Conservation (phyloP, 2,329 filamentous ascomycete species). For the Rhynchosporium secalis region DNA sequence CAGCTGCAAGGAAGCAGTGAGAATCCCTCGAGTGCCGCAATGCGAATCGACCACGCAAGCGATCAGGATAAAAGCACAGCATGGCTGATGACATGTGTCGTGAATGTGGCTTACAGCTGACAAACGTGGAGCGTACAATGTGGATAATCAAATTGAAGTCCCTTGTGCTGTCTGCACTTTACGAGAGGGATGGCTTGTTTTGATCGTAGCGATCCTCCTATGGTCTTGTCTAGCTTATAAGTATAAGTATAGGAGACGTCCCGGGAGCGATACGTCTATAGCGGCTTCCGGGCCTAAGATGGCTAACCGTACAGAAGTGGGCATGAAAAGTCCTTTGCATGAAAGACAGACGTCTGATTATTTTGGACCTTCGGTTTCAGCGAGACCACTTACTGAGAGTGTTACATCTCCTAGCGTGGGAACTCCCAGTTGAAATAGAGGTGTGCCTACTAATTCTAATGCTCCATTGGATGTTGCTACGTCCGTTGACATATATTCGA, state of each 20-base stretch:
- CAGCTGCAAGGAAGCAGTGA: too few species aligned
- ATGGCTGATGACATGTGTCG: constrained; percentile 4
- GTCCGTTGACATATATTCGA: constrained; percentile 56
- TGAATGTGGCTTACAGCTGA: constrained; percentile 14
- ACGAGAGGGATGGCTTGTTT: constrained; percentile 33
- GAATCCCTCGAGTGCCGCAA: too few species aligned
- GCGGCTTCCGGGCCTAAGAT: constrained; percentile 20
- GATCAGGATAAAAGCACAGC: not conserved
- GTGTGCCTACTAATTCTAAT: constrained; percentile 48
- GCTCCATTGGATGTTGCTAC: constrained; percentile 51
- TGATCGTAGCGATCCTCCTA: constrained; percentile 46
- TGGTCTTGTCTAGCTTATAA: constrained; percentile 50
- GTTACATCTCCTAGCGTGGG: constrained; percentile 18
- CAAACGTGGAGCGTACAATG: too few species aligned
- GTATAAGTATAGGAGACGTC: not conserved
- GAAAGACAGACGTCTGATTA: constrained; percentile 30
- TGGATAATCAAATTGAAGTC: not conserved
- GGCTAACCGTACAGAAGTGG: constrained; percentile 26
- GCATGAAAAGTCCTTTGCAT: constrained; percentile 15
- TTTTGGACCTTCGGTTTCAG: constrained; percentile 42
- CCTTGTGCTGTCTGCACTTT: not conserved
- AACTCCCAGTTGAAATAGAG: constrained; percentile 40
- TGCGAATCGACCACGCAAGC: not conserved
- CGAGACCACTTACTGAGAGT: constrained; percentile 45
- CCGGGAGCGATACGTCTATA: constrained; percentile 22